phyloP scores from a whole-genome alignment of 495 filamentous ascomycete species.

The Chaetomidium leptoderma region DNA sequence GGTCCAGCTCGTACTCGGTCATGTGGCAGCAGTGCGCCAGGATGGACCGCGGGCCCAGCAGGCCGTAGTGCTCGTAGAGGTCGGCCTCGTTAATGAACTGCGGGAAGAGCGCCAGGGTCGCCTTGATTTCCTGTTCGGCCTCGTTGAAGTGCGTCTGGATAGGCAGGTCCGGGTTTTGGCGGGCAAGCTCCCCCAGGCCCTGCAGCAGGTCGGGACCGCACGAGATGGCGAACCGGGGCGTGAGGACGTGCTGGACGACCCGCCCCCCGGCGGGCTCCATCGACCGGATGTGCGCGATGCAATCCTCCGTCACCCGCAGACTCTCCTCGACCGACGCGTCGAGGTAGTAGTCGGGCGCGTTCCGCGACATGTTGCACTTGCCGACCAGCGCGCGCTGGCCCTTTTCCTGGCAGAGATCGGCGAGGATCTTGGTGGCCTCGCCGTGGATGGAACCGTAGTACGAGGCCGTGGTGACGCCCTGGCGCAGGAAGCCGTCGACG shows the following conservation, averaged over 20 bases:
- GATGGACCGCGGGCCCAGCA: slow-evolving; percentile 54
- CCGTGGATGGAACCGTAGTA: slow-evolving; percentile 62
- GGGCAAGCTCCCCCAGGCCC: slow-evolving; percentile 50
- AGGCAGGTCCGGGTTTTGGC: slow-evolving; percentile 47
- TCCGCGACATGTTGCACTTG: slow-evolving; percentile 62
- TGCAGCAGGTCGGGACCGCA: slow-evolving; percentile 51
- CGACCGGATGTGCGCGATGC: slow-evolving; percentile 46
- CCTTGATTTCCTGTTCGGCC: slow-evolving; percentile 51
- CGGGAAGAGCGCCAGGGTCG: slow-evolving; percentile 52
- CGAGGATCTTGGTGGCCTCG: slow-evolving; percentile 55
- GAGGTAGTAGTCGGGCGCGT: slow-evolving; percentile 56
- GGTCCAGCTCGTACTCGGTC: slow-evolving; percentile 49
- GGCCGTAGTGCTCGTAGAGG: slow-evolving; percentile 50
- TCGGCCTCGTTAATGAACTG: slow-evolving; percentile 50
- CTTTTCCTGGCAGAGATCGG: slow-evolving; percentile 50
- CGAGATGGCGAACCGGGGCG: slow-evolving; percentile 60
- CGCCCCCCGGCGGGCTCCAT: slow-evolving; percentile 39
- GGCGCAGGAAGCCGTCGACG: slow-evolving; percentile 54
- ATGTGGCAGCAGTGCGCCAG: slow-evolving; percentile 63
- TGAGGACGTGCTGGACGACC: slow-evolving; percentile 58
- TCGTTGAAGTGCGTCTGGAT: slow-evolving; percentile 67
- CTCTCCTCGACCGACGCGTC: slow-evolving; percentile 49
- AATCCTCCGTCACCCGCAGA: slow-evolving; percentile 48
- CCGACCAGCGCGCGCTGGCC: slow-evolving; percentile 64
- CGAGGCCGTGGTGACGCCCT: slow-evolving; percentile 62